phyloP scores from a whole-genome alignment of 2,329 filamentous ascomycete species.

The Leptographium wingfieldii region DNA sequence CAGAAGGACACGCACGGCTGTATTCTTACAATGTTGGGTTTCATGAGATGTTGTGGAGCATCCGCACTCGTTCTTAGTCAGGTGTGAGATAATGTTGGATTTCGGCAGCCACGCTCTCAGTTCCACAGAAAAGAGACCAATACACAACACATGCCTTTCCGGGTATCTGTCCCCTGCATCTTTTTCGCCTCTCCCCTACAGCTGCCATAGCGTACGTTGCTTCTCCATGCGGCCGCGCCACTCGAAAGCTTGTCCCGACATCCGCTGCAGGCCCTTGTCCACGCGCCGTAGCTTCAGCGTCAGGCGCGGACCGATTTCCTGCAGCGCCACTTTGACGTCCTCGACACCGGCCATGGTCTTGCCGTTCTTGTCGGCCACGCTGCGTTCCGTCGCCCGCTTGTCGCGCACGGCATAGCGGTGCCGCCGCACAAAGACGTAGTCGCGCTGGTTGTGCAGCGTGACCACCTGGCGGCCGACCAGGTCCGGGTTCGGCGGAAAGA shows the following conservation, averaged over 20 bases:
- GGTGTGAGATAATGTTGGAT: too few species aligned
- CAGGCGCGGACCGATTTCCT: constrained; percentile 65
- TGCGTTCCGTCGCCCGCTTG: constrained; percentile 76
- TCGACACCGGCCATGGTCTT: constrained; percentile 76
- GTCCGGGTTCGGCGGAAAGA: constrained; percentile 64
- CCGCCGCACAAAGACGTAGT: constrained; percentile 86
- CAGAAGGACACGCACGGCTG: too few species aligned
- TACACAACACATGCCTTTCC: background rate
- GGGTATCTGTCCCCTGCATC: too few species aligned
- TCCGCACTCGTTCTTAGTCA: too few species aligned
- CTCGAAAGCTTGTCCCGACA: constrained; percentile 66
- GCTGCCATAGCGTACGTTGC: constrained; percentile 80
- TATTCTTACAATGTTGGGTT: too few species aligned
- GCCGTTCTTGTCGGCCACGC: constrained; percentile 68
- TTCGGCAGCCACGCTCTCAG: too few species aligned
- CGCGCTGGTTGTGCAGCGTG: constrained; percentile 86
- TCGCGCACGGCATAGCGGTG: constrained; percentile 91
- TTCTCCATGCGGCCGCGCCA: constrained; percentile 97
- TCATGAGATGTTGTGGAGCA: too few species aligned
- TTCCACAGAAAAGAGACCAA: background rate
- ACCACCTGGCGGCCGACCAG: constrained; percentile 78
- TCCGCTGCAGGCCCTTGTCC: constrained; percentile 66
- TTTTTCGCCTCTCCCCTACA: constrained; percentile 32
- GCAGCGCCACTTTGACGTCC: constrained; percentile 71
- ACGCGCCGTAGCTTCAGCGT: constrained; percentile 82